A percentile compares a stretch with the other conserved stretches of the same genome.
Evolutionary conservation across 768 basidiomycete genomes (phyloP).

Genomic region (Termitomyces bulborhizus): DNA sequence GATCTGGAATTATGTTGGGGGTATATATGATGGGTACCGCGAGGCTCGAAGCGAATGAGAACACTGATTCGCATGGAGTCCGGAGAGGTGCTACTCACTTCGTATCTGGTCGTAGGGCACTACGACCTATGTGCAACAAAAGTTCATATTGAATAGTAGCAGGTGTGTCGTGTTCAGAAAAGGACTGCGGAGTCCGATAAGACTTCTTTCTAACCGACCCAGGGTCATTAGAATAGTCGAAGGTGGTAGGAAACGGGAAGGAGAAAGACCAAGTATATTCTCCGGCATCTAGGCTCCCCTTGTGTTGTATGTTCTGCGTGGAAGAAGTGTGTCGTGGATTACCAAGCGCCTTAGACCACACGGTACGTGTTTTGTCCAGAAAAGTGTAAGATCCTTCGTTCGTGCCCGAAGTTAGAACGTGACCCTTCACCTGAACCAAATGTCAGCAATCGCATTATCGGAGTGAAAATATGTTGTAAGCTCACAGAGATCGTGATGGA

Average conservation of each 20-base stretch:
- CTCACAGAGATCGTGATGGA: constrained; percentile 22
- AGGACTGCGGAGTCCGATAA: constrained; percentile 24
- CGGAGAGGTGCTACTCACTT: constrained; percentile 21
- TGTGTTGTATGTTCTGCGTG: constrained; percentile 7
- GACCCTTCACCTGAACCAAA: constrained; percentile 21
- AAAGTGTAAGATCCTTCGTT: constrained; percentile 23
- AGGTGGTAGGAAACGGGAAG: constrained; percentile 29
- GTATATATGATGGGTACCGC: constrained; percentile 23
- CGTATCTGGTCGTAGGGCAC: constrained; percentile 29
- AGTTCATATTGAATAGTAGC: constrained; percentile 32
- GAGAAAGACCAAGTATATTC: constrained; percentile 33
- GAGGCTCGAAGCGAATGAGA: constrained; percentile 7
- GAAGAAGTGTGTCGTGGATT: constrained; percentile 21
- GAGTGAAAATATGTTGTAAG: background rate
- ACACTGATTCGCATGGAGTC: background rate
- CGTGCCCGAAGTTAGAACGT: constrained; percentile 21
- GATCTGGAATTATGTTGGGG: constrained; percentile 24
- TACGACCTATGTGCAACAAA: constrained; percentile 28
- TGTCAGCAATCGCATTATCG: background rate
- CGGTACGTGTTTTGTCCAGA: constrained; percentile 20
- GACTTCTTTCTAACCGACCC: constrained; percentile 2
- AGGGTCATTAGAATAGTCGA: constrained; percentile 12
- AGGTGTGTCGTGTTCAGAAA: constrained; percentile 25
- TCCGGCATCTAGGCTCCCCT: constrained; percentile 18
- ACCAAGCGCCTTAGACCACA: constrained; percentile 27